Evolutionary conservation across 768 basidiomycete genomes (phyloP), one percentile per base, ranked within the genome.

Genomic region (Candolleomyces efflorescens): DNA sequence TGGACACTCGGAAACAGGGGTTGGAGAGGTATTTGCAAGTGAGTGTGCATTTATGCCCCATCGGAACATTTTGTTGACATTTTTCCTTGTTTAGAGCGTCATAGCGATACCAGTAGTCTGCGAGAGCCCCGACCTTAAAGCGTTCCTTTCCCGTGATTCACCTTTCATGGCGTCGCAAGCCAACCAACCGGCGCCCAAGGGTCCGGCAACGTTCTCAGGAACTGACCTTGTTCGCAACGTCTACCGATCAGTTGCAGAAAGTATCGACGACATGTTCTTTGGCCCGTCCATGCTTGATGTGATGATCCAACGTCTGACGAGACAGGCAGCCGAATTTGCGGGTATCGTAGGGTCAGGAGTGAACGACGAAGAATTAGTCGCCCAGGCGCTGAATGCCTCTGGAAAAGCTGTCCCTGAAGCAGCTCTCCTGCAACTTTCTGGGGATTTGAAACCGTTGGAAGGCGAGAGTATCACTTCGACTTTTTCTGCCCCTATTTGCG

Each of bases 211-310:
- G 0, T 86, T 88, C 64, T 84, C 87, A 18, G 87, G 88, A 6
- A 84, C 84, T 13, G 86, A 85, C 56, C 78, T 97, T 38, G 91
- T 98, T 54, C 87, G 87, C 55, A 89, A 86, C 22, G 82, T 99
- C 57, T 98, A 96, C 68, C 86, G 89, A 27, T 92, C 93, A 23
- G 91, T 99, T 47, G 84, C 96, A 5, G 91, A 92, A 61, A 94
- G 94, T 68, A 87, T 98, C 65, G 97, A 99, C 69, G 97, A 98
- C 70, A 92, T 97, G 82, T 88, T 96, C 72, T 93, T 96, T 62
- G 94, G 92, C 2, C 95, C 91, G 2, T 94, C 93, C 0, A 94
- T 97, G 92, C 73, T 98, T 45, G 94, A 98, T 68, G 89, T 95
- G 46, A 90, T 96, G 81, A 92, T 96, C 44, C 89, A 92, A 64